A percentile compares a stretch with the other conserved stretches of the same genome.
Conservation (phyloP, 2,329 filamentous ascomycete genomes). For the Sporothrix pallida region DNA sequence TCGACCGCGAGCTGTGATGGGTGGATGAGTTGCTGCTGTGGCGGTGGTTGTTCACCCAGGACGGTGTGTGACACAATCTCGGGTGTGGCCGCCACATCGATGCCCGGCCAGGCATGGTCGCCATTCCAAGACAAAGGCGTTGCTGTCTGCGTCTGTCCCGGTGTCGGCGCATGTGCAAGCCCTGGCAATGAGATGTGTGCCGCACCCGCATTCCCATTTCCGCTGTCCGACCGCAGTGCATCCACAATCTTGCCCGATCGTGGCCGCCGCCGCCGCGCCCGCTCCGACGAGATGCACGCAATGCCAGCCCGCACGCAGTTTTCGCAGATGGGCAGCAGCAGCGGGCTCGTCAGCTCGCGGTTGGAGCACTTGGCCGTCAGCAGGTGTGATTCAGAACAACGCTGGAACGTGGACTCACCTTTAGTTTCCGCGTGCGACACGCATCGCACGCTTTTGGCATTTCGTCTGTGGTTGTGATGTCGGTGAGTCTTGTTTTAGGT, state of each 20-base stretch:
- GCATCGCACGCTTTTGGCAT: too few relatives aligned
- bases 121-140: too few relatives aligned
- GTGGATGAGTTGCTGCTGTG: not conserved
- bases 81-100: not conserved
- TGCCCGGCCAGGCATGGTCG: not conserved
- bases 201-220: not conserved
- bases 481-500: too few relatives aligned
- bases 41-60: not conserved
- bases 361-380: too few relatives aligned
- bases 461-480: too few relatives aligned
- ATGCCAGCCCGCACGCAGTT: not conserved
- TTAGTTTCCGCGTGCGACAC: too few relatives aligned
- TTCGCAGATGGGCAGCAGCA: not conserved
- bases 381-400: too few relatives aligned
- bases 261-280: not conserved
- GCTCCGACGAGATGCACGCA: not conserved
- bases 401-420: too few relatives aligned
- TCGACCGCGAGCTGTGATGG: not conserved
- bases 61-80: too few relatives aligned
- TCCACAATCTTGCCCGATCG: not conserved
- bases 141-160: not conserved
- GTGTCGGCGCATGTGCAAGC: not conserved
- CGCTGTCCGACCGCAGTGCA: not conserved
- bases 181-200: not conserved
- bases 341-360: not conserved